Evolutionary conservation across 345 rosid species (phyloP), one percentile per base, ranked within the genome.

Genomic region (Linum trigynum): DNA sequence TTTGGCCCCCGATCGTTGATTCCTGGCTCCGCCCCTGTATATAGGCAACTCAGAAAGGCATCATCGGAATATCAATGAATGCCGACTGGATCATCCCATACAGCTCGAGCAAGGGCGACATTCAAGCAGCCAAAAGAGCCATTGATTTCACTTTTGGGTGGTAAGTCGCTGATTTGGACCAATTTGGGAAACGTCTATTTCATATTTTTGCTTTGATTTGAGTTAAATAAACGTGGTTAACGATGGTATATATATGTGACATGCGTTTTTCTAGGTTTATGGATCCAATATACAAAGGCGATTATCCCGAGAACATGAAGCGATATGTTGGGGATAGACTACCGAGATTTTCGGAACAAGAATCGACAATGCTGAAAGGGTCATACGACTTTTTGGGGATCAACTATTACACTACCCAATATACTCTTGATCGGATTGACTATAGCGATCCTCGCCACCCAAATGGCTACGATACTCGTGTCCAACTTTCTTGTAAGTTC

Each of bases 371-470:
- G 23, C 38, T 71, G 16, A 71, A 61, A n/a, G 65, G 69, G 23
- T 66, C 69, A 0, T 9, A 39, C 5, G 74, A 71, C 65, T 71
- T 65, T 55, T 37, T 71, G 39, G 69, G 65, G 9, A n/a, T 55
- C 5, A 61, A 71, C 51, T 65, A 65, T 62, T 65, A 71, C 5
- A 59, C 74, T 3, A 39, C 69, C 9, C 7, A 9, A 7, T 71
- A 61, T 55, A 61, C 55, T 9, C 37, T 59, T 4, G 14, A 32
- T 32, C 5, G 23, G 37, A 51, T 40, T 32, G 12, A 0, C 9
- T 8, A 15, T 2, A 38, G 50, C 4, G 36, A 48, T 15, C 53
- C 45, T 4, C 0, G 17, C 3, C 5, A 60, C 37, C 45, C 58
- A 37, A 23, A 23, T 23, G 51, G 65, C 57, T 67, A 59, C 45